Conservation (phyloP, 2,329 filamentous ascomycete species). For the Aspergillus fructus region DNA sequence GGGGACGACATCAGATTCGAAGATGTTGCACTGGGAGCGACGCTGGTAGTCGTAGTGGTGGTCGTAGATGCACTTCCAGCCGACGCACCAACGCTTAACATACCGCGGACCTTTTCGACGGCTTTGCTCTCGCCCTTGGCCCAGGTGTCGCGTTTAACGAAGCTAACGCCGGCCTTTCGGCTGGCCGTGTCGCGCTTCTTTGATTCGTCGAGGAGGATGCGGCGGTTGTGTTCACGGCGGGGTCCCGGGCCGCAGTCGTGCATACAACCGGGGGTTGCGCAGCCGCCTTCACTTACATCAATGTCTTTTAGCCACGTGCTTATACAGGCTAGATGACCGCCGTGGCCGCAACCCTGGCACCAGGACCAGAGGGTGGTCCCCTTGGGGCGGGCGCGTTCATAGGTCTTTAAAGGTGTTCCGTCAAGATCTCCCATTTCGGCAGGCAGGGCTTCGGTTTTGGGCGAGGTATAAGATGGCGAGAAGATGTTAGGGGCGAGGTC, state of each 20-base stretch:
- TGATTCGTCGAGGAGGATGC: slow-evolving; percentile 30
- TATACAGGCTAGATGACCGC: slow-evolving; percentile 59
- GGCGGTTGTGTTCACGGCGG: slow-evolving; percentile 42
- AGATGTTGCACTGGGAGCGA: slow-evolving; percentile 22
- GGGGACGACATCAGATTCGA: slow-evolving; percentile 41
- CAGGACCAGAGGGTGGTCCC: slow-evolving; percentile 51
- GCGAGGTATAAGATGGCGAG: slow-evolving; percentile 46
- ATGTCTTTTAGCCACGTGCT: slow-evolving; percentile 55
- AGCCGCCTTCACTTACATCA: slow-evolving; percentile 53
- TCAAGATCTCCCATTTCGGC: slow-evolving; percentile 28
- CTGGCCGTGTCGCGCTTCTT: slow-evolving; percentile 33
- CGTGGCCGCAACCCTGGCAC: slow-evolving; percentile 62
- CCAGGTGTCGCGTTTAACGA: slow-evolving; percentile 47
- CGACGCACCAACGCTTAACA: slow-evolving; percentile 36
- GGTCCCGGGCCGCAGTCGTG: slow-evolving; percentile 59
- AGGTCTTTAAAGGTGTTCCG: slow-evolving; percentile 17
- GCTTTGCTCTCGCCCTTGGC: slow-evolving; percentile 46
- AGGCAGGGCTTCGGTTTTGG: slow-evolving; percentile 30
- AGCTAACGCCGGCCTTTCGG: slow-evolving; percentile 33
- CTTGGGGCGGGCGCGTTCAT: slow-evolving; percentile 28
- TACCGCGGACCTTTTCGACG: slow-evolving; percentile 46
- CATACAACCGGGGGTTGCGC: slow-evolving; percentile 58
- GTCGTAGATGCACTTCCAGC: slow-evolving; percentile 23
- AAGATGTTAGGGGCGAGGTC: slow-evolving; percentile 41
- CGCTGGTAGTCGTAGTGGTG: slow-evolving; percentile 22